Evolutionary conservation across 495 filamentous ascomycete species (phyloP).

Genomic region (Penicillium subrubescens): DNA sequence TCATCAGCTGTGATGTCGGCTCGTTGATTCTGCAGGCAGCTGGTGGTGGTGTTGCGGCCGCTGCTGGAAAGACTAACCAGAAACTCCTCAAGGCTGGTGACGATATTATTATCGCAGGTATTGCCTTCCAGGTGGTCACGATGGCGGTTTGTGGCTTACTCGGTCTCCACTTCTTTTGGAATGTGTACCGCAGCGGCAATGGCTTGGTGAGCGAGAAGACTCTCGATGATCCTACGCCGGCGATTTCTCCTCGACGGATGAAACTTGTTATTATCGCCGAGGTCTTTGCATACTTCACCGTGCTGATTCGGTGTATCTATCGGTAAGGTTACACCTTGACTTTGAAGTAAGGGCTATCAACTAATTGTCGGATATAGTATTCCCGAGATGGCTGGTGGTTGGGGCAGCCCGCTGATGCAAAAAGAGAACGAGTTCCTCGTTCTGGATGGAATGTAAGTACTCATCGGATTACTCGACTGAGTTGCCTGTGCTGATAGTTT

Average conservation of each 20-base stretch:
- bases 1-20: constrained; percentile 66
- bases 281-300: constrained; percentile 57
- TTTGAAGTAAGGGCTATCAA: not conserved
- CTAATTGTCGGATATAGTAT: constrained; percentile 39
- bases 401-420: constrained; percentile 68
- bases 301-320: constrained; percentile 69
- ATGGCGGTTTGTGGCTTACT: constrained; percentile 58
- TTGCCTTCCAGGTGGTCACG: constrained; percentile 69
- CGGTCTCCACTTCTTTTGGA: constrained; percentile 51
- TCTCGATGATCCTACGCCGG: constrained; percentile 18
- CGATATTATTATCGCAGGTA: constrained; percentile 70
- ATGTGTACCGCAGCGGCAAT: constrained; percentile 41
- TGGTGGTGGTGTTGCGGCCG: constrained; percentile 61
- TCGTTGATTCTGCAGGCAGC: constrained; percentile 66
- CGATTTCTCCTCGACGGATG: constrained; percentile 43
- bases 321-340: constrained; percentile 39
- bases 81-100: constrained; percentile 44
- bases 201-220: constrained; percentile 35
- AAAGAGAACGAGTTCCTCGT: constrained; percentile 64
- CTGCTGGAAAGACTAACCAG: constrained; percentile 26
- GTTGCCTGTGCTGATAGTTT: not conserved
- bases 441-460: constrained; percentile 58
- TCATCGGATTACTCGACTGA: not conserved
- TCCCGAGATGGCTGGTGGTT: constrained; percentile 68
- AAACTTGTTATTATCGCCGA: constrained; percentile 54